Conservation (phyloP, 768 basidiomycete genomes). For the Pulveroboletus ravenelii region DNA sequence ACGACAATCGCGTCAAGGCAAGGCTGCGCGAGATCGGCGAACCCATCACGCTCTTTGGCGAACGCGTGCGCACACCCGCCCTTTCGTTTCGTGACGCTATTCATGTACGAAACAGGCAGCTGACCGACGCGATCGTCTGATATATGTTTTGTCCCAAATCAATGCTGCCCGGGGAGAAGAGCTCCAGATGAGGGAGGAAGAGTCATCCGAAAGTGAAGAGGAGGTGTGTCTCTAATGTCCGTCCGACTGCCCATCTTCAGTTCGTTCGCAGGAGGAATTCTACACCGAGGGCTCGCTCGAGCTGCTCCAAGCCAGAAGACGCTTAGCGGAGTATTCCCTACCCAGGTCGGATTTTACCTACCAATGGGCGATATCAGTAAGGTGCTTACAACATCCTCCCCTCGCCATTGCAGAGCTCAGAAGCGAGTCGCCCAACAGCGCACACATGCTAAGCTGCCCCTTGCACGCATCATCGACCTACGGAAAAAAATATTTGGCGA, state of each 20-base stretch:
- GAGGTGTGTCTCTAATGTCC: slow-evolving; percentile 44
- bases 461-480: slow-evolving; percentile 86
- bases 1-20: slow-evolving; percentile 89
- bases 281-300: slow-evolving; percentile 89
- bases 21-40: slow-evolving; percentile 90
- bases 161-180: slow-evolving; percentile 84
- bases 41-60: slow-evolving; percentile 96
- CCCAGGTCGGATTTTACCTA: slow-evolving; percentile 81
- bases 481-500: slow-evolving; percentile 86
- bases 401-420: slow-evolving; percentile 78
- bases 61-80: slow-evolving; percentile 66
- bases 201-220: slow-evolving; percentile 67
- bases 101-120: slow-evolving; percentile 60
- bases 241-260: slow-evolving; percentile 1
- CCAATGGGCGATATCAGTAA: slow-evolving; percentile 51
- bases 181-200: slow-evolving; percentile 65
- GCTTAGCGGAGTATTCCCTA: slow-evolving; percentile 89
- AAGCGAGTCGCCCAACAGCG: slow-evolving; percentile 90
- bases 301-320: slow-evolving; percentile 78
- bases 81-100: slow-evolving; percentile 3
- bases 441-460: slow-evolving; percentile 80
- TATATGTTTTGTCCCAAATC: slow-evolving; percentile 92
- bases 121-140: slow-evolving; percentile 92
- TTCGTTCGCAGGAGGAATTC: slow-evolving; percentile 72
- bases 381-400: slow-evolving; percentile 68